Percentiles rank a stretch among this genome's conserved stretches.
phyloP scores from a whole-genome alignment of 163 green algal species.

The Smithsoniella earleae region DNA sequence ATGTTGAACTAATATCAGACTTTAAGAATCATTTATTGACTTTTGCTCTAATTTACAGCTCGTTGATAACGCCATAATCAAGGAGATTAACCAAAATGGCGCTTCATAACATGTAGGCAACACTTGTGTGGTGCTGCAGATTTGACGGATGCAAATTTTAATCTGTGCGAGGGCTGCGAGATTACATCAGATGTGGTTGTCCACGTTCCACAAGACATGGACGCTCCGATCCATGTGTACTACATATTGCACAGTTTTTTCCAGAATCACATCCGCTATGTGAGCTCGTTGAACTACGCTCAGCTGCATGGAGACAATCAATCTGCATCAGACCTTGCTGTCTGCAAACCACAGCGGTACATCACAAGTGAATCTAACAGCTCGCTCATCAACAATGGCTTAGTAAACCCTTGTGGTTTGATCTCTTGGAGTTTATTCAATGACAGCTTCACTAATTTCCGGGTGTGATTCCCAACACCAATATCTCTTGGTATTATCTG shows the following conservation, averaged over 20 bases:
- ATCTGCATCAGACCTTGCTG: neutral
- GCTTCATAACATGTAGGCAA: too few species aligned
- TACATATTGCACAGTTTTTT: conserved; percentile 67
- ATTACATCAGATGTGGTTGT: neutral
- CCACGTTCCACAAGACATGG: conserved; percentile 6
- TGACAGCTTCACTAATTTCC: conserved; percentile 55
- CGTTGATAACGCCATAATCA: too few species aligned
- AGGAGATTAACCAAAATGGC: too few species aligned
- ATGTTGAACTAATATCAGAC: too few species aligned
- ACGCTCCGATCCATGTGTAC: conserved; percentile 58
- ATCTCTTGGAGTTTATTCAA: conserved; percentile 77
- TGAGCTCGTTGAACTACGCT: conserved; percentile 30
- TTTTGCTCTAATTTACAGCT: too few species aligned
- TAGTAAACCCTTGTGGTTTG: conserved; percentile 74
- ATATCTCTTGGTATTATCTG: too few species aligned
- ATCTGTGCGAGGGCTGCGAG: neutral
- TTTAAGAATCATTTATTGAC: neutral
- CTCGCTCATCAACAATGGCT: conserved; percentile 27
- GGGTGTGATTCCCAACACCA: neutral
- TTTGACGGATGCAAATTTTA: neutral
- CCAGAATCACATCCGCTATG: conserved; percentile 72
- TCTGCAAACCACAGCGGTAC: conserved; percentile 50
- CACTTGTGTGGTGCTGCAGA: neutral
- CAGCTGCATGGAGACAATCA: conserved; percentile 22
- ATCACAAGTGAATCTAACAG: conserved; percentile 34